Conservation (phyloP, 2,329 filamentous ascomycete species). For the Stagonosporopsis chrysanthemi region DNA sequence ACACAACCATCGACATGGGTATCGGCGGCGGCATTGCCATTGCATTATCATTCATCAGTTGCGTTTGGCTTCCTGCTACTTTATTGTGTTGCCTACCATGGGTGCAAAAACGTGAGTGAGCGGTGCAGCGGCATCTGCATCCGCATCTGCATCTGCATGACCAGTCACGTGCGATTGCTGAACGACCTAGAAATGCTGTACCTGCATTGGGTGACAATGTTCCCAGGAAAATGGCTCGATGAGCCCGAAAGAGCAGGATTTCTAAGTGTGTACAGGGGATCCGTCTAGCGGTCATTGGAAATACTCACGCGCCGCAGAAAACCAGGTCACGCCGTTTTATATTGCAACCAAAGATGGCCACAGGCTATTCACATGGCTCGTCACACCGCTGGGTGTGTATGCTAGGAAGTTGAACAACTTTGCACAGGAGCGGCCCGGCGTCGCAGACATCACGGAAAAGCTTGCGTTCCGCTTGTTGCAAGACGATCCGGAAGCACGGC, state of each 20-base stretch:
- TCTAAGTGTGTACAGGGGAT: slow-evolving; percentile 36
- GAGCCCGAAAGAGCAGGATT: slow-evolving; percentile 49
- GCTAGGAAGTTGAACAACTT: slow-evolving; percentile 70
- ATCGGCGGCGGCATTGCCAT: slow-evolving; percentile 16
- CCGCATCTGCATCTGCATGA: not conserved
- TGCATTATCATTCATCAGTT: slow-evolving; percentile 38
- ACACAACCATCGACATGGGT: slow-evolving; percentile 14
- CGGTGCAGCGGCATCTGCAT: not conserved
- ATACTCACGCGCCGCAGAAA: slow-evolving; percentile 60
- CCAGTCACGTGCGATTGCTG: slow-evolving; percentile 5
- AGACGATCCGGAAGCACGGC: slow-evolving; percentile 59
- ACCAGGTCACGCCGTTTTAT: slow-evolving; percentile 86
- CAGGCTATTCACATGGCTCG: slow-evolving; percentile 87
- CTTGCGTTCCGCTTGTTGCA: slow-evolving; percentile 60
- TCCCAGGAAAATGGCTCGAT: slow-evolving; percentile 45
- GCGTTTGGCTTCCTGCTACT: slow-evolving; percentile 46
- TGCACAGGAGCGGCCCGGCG: slow-evolving; percentile 56
- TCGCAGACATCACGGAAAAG: slow-evolving; percentile 57
- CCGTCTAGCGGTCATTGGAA: not conserved
- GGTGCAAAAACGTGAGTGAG: slow-evolving; percentile 46
- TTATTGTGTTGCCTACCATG: slow-evolving; percentile 47
- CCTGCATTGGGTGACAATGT: slow-evolving; percentile 46
- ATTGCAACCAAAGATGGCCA: slow-evolving; percentile 77
- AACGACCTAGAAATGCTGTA: slow-evolving; percentile 43
- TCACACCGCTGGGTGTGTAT: slow-evolving; percentile 81